Evolutionary conservation across 2,329 filamentous ascomycete species (phyloP), one percentile per base, ranked within the genome.

Genomic region (Escovopsis weberi): DNA sequence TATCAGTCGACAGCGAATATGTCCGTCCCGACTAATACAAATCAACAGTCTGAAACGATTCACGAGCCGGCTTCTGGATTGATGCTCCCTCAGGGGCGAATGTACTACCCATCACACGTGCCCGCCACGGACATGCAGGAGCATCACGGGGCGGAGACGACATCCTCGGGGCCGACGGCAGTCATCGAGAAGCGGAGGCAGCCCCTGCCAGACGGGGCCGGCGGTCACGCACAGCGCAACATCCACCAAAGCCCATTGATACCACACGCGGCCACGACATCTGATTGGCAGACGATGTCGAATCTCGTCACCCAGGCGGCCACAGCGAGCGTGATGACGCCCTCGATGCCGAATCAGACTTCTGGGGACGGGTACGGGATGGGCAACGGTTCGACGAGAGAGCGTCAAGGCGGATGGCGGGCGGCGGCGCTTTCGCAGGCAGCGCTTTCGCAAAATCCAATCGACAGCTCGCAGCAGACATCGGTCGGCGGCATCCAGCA

Each of bases 381-480:
- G 37, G 12, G 10, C 4, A 26, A 30, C 26, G 41, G 41, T 9
- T 36, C 43, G 4, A 15, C 34, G 11, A 12, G 35, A 32, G 18
- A 18, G 12, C 38, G 33, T 15, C 33, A 36, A 12, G 39, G 36
- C 15, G 19, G 28, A 9, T 45, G 44, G 44, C 41, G 38, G 11
- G 43, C 41, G 2, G 30, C 40, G 4, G 37, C 39, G 15, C 26
- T 48, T 10, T 48, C 47, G 3, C 47, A 47, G 33, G 45, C 47
- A 7, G 38, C 47, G 19, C 37, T 49, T 26, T 33, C 51, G 12
- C 47, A 45, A 19, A 43, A 45, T 15, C 46, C 44, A 6, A 47
- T 55, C 39, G 50, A 58, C 12, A 52, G 52, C 12, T 48, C 54
- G n/a, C 50, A 50, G n/a, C 56, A 59, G 18, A 53, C 53, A 15